phyloP scores from a whole-genome alignment of 2,329 filamentous ascomycete genomes.

The Sclerotinia subarctica region DNA sequence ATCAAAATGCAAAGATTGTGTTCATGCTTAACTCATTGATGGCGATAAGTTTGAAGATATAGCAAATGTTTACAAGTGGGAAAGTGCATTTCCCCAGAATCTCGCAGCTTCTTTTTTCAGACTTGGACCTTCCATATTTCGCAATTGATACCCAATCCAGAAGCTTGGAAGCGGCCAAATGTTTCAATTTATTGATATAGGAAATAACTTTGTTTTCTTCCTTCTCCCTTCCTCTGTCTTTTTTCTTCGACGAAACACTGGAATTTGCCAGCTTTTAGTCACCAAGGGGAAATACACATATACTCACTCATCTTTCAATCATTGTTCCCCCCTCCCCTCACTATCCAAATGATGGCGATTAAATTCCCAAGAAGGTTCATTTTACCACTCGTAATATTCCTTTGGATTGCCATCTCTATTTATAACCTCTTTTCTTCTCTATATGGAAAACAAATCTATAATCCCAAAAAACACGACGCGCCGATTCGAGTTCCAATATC shows the following conservation, averaged over 20 bases:
- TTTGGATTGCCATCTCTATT: slow-evolving; percentile 21
- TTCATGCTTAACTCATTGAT: neutral
- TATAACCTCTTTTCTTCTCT: neutral
- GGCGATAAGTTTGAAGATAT: neutral
- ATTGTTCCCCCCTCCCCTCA: neutral
- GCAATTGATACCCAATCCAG: neutral
- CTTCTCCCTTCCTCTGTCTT: neutral
- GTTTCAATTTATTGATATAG: neutral
- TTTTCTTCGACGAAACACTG: neutral
- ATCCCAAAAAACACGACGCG: neutral
- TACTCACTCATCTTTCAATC: neutral
- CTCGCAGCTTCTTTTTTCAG: neutral
- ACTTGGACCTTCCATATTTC: neutral
- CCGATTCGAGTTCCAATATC: slow-evolving; percentile 17
- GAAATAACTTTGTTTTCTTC: neutral
- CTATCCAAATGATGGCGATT: slow-evolving; percentile 17
- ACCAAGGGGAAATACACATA: too few relatives aligned
- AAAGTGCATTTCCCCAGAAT: neutral
- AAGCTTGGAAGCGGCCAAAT: neutral
- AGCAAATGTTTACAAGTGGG: neutral
- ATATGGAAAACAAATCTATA: neutral
- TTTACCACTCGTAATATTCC: slow-evolving; percentile 25
- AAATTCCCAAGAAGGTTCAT: slow-evolving; percentile 24
- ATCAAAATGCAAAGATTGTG: neutral
- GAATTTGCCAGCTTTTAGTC: neutral